Evolutionary conservation across 192 early-diverging fungal genomes (phyloP), one percentile per base, ranked within the genome.

Genomic region (Coemansia sp.): DNA sequence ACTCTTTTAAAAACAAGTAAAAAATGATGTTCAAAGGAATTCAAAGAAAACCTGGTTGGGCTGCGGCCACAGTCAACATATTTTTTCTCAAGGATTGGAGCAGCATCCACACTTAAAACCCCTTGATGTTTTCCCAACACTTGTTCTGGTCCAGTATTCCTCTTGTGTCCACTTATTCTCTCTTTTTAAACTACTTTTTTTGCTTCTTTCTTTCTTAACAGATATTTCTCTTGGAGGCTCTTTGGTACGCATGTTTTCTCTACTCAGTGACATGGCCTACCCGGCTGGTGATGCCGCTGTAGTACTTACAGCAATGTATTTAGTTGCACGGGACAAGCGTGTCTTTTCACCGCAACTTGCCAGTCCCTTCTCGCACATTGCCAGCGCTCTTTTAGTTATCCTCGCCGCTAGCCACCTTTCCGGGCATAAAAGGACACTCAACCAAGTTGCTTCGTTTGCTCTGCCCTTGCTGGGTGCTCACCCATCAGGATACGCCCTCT

Each of bases 341-440:
- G 2, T 8, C 10, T 10, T 22, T 6, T 20, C 60, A 20, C 18
- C 16, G 10, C 46, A 20, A 16, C 33, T 49, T 5, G 5, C 61
- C 10, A 49, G 22, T 13, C 68, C 60, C 5, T 41, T 51, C 31
- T 63, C 40, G 34, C 36, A 24, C 60, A 34, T 47, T 33, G 68
- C 68, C 36, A 41, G 47, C 12, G 15, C 68, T 11, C 36, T 67
- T 22, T 49, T 74, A 12, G 65, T 66, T 1, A 40, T 68, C 9
- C 18, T 67, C 62, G 59, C 72, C 0, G 59, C 38, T 44, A 34
- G 44, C 34, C 65, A 73, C 54, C 43, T 18, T 46, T 41, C 47
- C 9, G 54, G 54, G 18, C 52, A 47, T 55, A 29, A 40, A 12
- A 40, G 40, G 38, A 62, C 38, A 7, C 36, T 62, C 60, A 62